Percentiles rank a stretch among this genome's conserved stretches.
Evolutionary conservation across 441 rosid species (phyloP).

Genomic region (Francoa sonchifolia): DNA sequence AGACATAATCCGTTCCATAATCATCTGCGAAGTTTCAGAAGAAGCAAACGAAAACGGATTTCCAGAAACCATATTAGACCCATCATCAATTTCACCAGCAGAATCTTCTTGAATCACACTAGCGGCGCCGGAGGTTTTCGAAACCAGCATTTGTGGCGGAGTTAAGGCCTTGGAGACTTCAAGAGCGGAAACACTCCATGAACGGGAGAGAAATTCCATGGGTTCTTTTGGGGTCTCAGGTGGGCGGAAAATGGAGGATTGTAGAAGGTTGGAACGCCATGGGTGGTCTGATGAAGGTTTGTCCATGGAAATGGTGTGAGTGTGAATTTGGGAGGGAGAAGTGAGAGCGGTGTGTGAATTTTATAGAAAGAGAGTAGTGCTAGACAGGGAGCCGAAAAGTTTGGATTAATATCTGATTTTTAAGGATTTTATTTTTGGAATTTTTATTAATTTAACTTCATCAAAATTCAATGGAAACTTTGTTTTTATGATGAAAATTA

Average conservation of each 20-base stretch:
- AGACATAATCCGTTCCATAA: conserved; percentile 89
- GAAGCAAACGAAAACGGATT: conserved; percentile 86
- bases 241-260: conserved; percentile 29
- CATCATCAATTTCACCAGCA: conserved; percentile 44
- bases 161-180: conserved; percentile 71
- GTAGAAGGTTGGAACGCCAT: conserved; percentile 50
- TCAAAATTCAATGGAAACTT: too few species aligned
- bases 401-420: too few species aligned
- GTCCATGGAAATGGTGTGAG: conserved; percentile 20
- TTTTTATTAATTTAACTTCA: too few species aligned
- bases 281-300: conserved; percentile 27
- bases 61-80: conserved; percentile 41
- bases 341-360: conserved; percentile 4
- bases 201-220: conserved; percentile 86
- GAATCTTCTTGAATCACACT: conserved; percentile 49
- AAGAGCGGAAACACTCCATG: conserved; percentile 83
- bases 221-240: conserved; percentile 86
- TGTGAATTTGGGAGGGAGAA: not conserved
- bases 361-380: too few species aligned
- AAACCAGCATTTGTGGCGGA: conserved; percentile 27
- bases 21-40: conserved; percentile 85
- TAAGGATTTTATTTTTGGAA: too few species aligned
- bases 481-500: too few species aligned
- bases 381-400: too few species aligned
- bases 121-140: conserved; percentile 25